Evolutionary conservation across 305 asterid genomes (phyloP).

Genomic region (Rubia tinctorum): DNA sequence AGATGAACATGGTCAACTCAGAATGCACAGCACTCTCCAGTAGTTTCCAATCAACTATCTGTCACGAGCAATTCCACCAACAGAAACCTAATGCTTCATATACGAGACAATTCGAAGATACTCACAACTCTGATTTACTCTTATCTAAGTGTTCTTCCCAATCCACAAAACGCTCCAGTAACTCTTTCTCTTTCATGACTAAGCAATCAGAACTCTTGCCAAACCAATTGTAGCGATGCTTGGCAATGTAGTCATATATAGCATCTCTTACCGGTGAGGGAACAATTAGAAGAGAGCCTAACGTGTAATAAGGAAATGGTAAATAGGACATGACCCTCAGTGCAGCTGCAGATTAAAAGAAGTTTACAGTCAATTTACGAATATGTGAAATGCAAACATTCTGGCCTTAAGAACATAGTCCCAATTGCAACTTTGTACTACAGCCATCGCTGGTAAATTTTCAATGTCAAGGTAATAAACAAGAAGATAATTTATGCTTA

Average conservation of each 20-base stretch:
- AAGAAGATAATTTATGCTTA: background rate
- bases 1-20: background rate
- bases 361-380: background rate
- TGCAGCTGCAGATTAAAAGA: conserved; percentile 57
- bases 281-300: conserved; percentile 52
- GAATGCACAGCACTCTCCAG: background rate
- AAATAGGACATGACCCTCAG: conserved; percentile 67
- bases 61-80: background rate
- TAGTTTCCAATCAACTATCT: background rate
- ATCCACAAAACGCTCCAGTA: conserved; percentile 81
- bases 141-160: conserved; percentile 76
- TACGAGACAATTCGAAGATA: background rate
- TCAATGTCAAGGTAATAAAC: background rate
- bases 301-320: conserved; percentile 72
- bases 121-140: conserved; percentile 35
- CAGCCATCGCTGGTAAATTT: background rate
- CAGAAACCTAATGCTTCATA: background rate
- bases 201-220: conserved; percentile 76
- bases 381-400: background rate
- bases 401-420: background rate
- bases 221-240: conserved; percentile 70
- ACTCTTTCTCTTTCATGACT: conserved; percentile 66
- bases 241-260: conserved; percentile 72
- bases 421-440: background rate
- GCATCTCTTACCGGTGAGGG: conserved; percentile 83